These are phyloP conservation scores for Sugiyamaella smithiae DNA, from an alignment of 805 yeast species.

Conservation along the genomic window DNA sequence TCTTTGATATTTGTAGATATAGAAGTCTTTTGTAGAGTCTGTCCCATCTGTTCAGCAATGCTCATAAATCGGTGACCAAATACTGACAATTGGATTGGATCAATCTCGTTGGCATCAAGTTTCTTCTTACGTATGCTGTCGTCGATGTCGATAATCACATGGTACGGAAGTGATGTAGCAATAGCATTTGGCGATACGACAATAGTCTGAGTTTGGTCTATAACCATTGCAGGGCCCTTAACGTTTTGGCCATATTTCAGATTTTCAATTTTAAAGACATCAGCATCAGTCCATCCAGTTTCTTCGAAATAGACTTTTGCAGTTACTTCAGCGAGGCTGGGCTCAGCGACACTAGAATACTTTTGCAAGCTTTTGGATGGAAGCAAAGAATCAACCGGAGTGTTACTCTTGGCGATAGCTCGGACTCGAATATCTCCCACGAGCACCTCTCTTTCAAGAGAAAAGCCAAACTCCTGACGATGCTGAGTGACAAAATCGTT, in stretches of 20 bases:
- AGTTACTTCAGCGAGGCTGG: conserved; percentile 6
- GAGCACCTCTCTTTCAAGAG: conserved; percentile 54
- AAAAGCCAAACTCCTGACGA: conserved; percentile 70
- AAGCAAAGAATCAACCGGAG: conserved; percentile 14
- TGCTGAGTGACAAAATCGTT: conserved; percentile 54
- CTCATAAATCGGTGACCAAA: conserved; percentile 86
- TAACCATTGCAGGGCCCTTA: conserved; percentile 71
- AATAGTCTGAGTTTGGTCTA: conserved; percentile 80
- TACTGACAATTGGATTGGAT: conserved; percentile 71
- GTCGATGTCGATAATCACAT: conserved; percentile 48
- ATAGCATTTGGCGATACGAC: conserved; percentile 60
- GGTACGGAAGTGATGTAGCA: conserved; percentile 59
- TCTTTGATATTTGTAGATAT: conserved; percentile 84
- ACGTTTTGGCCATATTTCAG: conserved; percentile 52
- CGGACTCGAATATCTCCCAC: conserved; percentile 75
- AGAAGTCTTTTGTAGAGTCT: conserved; percentile 71
- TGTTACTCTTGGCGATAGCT: conserved; percentile 61
- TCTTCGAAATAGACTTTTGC: conserved; percentile 57
- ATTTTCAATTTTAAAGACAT: conserved; percentile 54
- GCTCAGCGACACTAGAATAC: conserved; percentile 26
- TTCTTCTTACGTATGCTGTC: conserved; percentile 3
- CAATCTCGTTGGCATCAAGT: conserved; percentile 39
- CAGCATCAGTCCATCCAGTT: conserved; percentile 45
- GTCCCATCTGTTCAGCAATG: conserved; percentile 89
- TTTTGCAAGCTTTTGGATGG: conserved; percentile 41